Evolutionary conservation across 148 eudicot species (phyloP), one percentile per base, ranked within the genome.

Genomic region (Vaccinium corymbosum): DNA sequence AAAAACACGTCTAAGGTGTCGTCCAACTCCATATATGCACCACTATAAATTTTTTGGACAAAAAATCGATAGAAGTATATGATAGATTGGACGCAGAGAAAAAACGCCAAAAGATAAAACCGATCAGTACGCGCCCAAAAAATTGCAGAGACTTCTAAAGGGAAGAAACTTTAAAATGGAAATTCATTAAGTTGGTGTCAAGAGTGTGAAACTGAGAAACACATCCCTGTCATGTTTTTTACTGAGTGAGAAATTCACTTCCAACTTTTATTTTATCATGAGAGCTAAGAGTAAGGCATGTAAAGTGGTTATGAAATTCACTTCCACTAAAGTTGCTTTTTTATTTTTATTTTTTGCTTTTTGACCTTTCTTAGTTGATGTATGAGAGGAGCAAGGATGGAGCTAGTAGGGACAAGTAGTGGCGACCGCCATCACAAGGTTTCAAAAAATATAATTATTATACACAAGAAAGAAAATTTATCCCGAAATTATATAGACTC

Each of bases 1-100:
- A 92, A 86, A 88, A 88, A 84, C 51, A 11, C 38, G 81, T n/a
- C 83, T 55, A 77, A 68, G 81, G 75, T 8, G 29, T 82, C 83
- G 38, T 78, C 80, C 61, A 76, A 76, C 61, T 52, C 59, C 80
- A 78, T 52, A 51, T 7, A 78, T 27, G 79, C 56, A 76, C 61
- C 80, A 29, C 80, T 52, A 78, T 78, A 78, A 51, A 48, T 52
- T 25, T 51, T 78, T 25, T 52, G 14, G 0, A n/a, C 3, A 25
- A 76, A 48, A 46, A 76, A 11, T 27, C 42, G 35, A 52, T 50
- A 52, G 61, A 27, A 51, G 55, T 13, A 78, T 51, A 22, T 14
- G 35, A 78, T 27, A 52, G 61, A 78, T 78, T 78, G 61, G 61
- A 52, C 80, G 61, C 38, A 78, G 42, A 50, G 14, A 20, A 52